These are phyloP conservation scores for Diaporthe ilicicola DNA, from an alignment of 2,329 filamentous ascomycete species.

Conservation along the genomic window DNA sequence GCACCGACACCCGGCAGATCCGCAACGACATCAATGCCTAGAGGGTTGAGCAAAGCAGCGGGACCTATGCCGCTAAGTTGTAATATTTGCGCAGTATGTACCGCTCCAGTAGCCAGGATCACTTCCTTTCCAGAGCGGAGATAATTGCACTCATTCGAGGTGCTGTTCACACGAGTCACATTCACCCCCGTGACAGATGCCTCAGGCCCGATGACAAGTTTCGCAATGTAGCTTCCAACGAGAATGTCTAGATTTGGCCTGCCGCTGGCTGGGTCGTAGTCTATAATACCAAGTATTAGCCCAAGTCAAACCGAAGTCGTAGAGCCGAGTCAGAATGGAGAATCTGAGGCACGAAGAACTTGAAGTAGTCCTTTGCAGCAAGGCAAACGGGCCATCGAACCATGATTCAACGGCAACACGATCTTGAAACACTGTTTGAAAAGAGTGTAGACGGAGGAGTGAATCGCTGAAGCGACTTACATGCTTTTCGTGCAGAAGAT, in stretches of 20 bases:
- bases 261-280: slow-evolving; percentile 3
- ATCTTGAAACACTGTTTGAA: rapidly evolving
- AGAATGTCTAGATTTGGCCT: slow-evolving; percentile 3
- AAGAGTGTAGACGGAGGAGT: not conserved
- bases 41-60: slow-evolving; percentile 49
- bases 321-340: not conserved
- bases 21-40: slow-evolving; percentile 50
- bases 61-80: slow-evolving; percentile 50
- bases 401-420: not conserved
- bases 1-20: slow-evolving; percentile 57
- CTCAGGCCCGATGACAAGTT: not conserved
- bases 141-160: not conserved
- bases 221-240: not conserved
- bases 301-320: too few relatives aligned
- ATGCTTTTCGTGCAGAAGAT: slow-evolving; percentile 1
- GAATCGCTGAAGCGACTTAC: not conserved
- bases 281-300: not conserved
- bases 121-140: slow-evolving; percentile 46
- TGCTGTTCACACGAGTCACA: slow-evolving; percentile 5
- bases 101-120: slow-evolving; percentile 52
- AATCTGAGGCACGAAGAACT: too few relatives aligned
- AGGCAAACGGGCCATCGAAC: not conserved
- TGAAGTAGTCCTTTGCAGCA: too few relatives aligned
- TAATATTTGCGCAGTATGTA: slow-evolving; percentile 49
- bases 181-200: not conserved